Percentiles rank a stretch among this genome's conserved stretches.
Evolutionary conservation across 768 basidiomycete genomes (phyloP).

Genomic region (Phlebiopsis flavidoalba): DNA sequence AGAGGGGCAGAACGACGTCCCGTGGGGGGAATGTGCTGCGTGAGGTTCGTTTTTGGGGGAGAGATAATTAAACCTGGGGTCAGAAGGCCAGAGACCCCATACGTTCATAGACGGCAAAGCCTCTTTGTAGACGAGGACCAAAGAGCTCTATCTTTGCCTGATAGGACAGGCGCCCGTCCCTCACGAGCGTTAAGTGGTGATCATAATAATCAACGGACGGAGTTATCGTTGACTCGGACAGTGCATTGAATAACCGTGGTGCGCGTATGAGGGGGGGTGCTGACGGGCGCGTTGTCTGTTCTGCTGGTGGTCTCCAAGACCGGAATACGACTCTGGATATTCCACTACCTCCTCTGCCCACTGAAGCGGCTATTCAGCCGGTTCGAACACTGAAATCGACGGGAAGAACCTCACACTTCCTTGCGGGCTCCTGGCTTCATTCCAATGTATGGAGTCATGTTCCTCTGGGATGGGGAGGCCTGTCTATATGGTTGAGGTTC

Average conservation of each 20-base stretch:
- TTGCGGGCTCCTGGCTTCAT: constrained; percentile 4
- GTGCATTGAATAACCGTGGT: neutral
- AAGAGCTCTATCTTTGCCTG: constrained; percentile 24
- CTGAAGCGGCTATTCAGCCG: neutral
- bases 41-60: constrained; percentile 16
- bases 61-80: constrained; percentile 15
- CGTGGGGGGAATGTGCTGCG: constrained; percentile 14
- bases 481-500: constrained; percentile 11
- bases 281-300: neutral
- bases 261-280: constrained; percentile 1
- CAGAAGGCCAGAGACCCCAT: constrained; percentile 15
- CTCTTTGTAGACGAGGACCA: constrained; percentile 21
- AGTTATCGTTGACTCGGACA: constrained; percentile 6
- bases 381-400: neutral
- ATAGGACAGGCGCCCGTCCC: constrained; percentile 20
- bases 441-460: constrained; percentile 13
- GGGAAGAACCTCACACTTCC: neutral
- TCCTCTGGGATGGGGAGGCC: constrained; percentile 19
- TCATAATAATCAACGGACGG: neutral
- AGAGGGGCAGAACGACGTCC: neutral
- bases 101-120: constrained; percentile 20
- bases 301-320: constrained; percentile 1
- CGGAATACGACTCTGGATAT: constrained; percentile 11
- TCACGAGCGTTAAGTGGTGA: constrained; percentile 4
- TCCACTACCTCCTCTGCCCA: constrained; percentile 15